These are phyloP conservation scores for Mortierella sp. DNA, from an alignment of 371 early-diverging fungal genomes.

Conservation along the genomic window DNA sequence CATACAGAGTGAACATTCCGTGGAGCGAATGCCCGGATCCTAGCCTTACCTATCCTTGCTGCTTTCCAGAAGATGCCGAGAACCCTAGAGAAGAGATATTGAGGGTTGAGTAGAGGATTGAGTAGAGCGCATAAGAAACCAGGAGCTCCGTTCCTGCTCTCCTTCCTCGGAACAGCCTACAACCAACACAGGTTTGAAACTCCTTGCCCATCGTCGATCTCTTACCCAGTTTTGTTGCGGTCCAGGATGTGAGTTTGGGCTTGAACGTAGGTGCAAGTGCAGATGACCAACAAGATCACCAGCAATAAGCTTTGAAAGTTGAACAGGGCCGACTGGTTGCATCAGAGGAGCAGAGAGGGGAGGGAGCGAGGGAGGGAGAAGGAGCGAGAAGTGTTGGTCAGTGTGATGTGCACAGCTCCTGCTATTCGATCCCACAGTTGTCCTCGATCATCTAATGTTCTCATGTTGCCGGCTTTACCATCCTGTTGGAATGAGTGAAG, in stretches of 20 bases:
- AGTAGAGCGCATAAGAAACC: too few species aligned
- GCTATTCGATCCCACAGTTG: background rate
- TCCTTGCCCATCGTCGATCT: background rate
- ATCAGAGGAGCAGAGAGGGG: background rate
- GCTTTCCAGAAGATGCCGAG: constrained; percentile 92
- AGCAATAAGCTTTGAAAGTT: constrained; percentile 84
- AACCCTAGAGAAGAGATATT: constrained; percentile 58
- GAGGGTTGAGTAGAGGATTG: background rate
- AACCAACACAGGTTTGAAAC: background rate
- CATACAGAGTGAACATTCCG: too few species aligned
- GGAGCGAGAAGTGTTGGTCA: background rate
- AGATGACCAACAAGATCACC: constrained; percentile 80
- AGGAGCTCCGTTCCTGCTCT: too few species aligned
- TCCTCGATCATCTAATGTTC: background rate
- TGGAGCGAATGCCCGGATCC: too few species aligned
- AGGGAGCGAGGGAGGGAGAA: background rate
- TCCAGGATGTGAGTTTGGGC: constrained; percentile 78
- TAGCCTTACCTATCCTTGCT: constrained; percentile 77
- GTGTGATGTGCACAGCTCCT: background rate
- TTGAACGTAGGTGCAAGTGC: constrained; percentile 85
- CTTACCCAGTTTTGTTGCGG: constrained; percentile 75
- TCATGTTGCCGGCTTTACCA: constrained; percentile 5
- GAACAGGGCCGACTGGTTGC: constrained; percentile 78
- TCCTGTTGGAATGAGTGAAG: constrained; percentile 1
- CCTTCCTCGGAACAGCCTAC: too few species aligned